Conservation (phyloP, 2,329 filamentous ascomycete species). For the Ophiostoma piceae region DNA sequence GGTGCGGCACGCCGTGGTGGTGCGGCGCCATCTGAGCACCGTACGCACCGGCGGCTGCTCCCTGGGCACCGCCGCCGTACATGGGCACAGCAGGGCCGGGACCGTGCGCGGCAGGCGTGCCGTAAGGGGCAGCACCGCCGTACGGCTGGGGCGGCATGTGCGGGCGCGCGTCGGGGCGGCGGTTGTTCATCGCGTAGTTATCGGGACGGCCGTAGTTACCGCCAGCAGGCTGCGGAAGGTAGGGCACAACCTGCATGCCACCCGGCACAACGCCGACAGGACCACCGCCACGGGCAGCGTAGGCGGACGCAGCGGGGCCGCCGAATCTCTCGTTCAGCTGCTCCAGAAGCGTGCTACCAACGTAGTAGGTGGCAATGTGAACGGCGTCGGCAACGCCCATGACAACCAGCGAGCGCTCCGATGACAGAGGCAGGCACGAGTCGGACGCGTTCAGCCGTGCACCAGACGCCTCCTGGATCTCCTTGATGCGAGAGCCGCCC, state of each 20-base stretch:
- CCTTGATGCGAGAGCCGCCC: slow-evolving; percentile 88
- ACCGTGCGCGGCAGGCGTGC: slow-evolving; percentile 61
- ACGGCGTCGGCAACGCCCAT: slow-evolving; percentile 97
- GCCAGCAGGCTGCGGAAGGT: slow-evolving; percentile 85
- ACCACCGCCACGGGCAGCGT: slow-evolving; percentile 88
- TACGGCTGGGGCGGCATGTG: slow-evolving; percentile 72
- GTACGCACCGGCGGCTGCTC: slow-evolving; percentile 63
- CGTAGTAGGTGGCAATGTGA: slow-evolving; percentile 98
- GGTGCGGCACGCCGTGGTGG: slow-evolving; percentile 59
- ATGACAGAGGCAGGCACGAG: slow-evolving; percentile 86
- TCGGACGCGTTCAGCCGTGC: slow-evolving; percentile 95
- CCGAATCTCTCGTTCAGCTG: slow-evolving; percentile 96
- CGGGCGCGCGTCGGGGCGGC: slow-evolving; percentile 66
- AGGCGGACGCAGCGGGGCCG: slow-evolving; percentile 92
- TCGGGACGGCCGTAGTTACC: slow-evolving; percentile 91
- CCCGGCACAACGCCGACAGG: slow-evolving; percentile 91
- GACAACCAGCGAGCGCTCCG: slow-evolving; percentile 94
- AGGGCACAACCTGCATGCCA: slow-evolving; percentile 98
- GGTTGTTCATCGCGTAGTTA: slow-evolving; percentile 57
- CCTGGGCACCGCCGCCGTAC: slow-evolving; percentile 64
- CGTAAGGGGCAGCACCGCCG: slow-evolving; percentile 59
- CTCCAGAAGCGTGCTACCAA: slow-evolving; percentile 94
- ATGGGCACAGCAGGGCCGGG: slow-evolving; percentile 55
- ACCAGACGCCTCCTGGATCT: slow-evolving; percentile 97
- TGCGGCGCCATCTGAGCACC: slow-evolving; percentile 72